Percentiles rank a stretch among this genome's conserved stretches.
phyloP scores from a whole-genome alignment of 2,329 filamentous ascomycete genomes.

The Xylogone sp. region DNA sequence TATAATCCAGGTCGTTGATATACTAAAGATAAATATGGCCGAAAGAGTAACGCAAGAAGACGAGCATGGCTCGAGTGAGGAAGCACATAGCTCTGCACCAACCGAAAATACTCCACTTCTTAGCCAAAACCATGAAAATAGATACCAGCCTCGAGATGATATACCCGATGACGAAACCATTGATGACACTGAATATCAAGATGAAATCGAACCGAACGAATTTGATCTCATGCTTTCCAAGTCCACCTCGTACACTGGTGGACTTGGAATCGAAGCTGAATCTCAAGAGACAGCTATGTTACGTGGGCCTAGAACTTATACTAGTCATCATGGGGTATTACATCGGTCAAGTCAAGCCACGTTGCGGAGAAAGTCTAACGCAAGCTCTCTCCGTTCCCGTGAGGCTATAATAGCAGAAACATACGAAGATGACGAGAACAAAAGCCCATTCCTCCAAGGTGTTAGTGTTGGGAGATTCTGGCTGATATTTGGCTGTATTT shows the following conservation, averaged over 20 bases:
- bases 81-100: background rate
- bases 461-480: slow-evolving; percentile 50
- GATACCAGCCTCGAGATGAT: background rate
- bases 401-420: slow-evolving; percentile 8
- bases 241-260: slow-evolving; percentile 23
- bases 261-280: slow-evolving; percentile 23
- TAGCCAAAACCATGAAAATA: background rate
- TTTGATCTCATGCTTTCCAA: slow-evolving; percentile 24
- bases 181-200: slow-evolving; percentile 35
- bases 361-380: slow-evolving; percentile 15
- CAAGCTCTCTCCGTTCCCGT: slow-evolving; percentile 12
- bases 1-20: too few species aligned
- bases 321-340: slow-evolving; percentile 5
- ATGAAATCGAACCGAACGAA: slow-evolving; percentile 31
- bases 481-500: slow-evolving; percentile 56
- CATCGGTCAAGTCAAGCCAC: slow-evolving; percentile 14
- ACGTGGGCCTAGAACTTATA: slow-evolving; percentile 21
- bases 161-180: background rate
- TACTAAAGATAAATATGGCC: background rate
- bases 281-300: slow-evolving; percentile 27
- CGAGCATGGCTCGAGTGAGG: background rate
- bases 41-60: background rate
- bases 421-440: slow-evolving; percentile 11
- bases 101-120: background rate
- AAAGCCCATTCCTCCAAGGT: slow-evolving; percentile 35